phyloP scores from a whole-genome alignment of 805 yeast genomes.

The Candida patagonica region DNA sequence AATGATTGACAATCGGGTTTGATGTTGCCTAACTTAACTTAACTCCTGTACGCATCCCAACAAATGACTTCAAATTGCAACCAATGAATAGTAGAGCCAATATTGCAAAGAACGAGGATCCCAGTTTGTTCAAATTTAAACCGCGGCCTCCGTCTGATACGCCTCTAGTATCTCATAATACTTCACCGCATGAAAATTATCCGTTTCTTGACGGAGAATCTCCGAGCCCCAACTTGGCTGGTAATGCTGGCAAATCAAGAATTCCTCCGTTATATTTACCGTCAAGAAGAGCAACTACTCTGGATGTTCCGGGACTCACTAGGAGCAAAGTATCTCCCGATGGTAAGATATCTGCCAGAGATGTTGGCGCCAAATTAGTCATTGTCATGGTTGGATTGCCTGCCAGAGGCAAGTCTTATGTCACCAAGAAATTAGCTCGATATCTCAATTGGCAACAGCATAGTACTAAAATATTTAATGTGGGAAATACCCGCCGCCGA shows the following conservation, averaged over 20 bases:
- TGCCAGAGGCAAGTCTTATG: slow-evolving; percentile 89
- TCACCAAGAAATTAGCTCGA: slow-evolving; percentile 82
- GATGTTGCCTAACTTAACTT: too few species aligned
- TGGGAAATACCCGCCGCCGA: slow-evolving; percentile 85
- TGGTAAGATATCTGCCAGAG: slow-evolving; percentile 35
- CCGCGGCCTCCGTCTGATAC: slow-evolving; percentile 19
- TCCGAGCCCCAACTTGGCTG: slow-evolving; percentile 4
- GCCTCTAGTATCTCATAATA: slow-evolving; percentile 16
- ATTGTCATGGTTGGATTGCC: slow-evolving; percentile 95
- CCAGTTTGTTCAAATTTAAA: too few species aligned
- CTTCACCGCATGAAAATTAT: slow-evolving; percentile 13
- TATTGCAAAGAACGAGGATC: too few species aligned
- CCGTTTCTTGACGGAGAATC: slow-evolving; percentile 3
- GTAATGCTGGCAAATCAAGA: slow-evolving; percentile 2
- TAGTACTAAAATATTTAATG: slow-evolving; percentile 83
- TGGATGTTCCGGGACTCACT: slow-evolving; percentile 90
- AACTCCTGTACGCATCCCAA: too few species aligned
- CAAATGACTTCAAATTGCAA: too few species aligned
- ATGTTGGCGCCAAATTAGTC: slow-evolving; percentile 74
- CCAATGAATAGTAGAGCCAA: too few species aligned
- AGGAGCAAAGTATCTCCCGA: slow-evolving; percentile 72
- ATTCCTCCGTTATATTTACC: slow-evolving; percentile 18
- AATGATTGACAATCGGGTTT: too few species aligned
- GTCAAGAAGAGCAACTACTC: slow-evolving; percentile 59
- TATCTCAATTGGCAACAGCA: slow-evolving; percentile 93